Percentiles rank a stretch among this genome's conserved stretches.
Conservation (phyloP, 164 flowering plant species). For the Chloranthus sessilifolius region DNA sequence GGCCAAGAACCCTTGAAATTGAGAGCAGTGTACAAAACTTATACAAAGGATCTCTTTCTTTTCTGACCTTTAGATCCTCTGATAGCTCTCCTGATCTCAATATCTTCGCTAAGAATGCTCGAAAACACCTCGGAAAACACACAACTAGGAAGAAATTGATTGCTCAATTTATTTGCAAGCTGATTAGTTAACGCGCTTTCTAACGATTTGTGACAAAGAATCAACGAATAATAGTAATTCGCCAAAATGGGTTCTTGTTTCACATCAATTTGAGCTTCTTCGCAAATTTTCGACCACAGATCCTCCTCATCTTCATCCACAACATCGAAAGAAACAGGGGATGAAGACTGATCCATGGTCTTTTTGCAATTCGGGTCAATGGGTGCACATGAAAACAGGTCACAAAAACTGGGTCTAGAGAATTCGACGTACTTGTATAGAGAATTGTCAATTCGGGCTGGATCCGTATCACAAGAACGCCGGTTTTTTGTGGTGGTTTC, state of each 20-base stretch:
- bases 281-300: slow-evolving; percentile 42
- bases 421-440: slow-evolving; percentile 1
- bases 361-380: background rate
- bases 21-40: slow-evolving; percentile 58
- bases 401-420: slow-evolving; percentile 8
- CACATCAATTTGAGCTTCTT: slow-evolving; percentile 46
- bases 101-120: slow-evolving; percentile 28
- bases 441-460: slow-evolving; percentile 3
- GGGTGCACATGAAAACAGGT: background rate
- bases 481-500: background rate
- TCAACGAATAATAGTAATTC: slow-evolving; percentile 30
- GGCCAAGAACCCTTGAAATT: slow-evolving; percentile 78
- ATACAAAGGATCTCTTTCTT: slow-evolving; percentile 73
- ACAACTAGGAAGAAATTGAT: slow-evolving; percentile 25
- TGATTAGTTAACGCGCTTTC: slow-evolving; percentile 54
- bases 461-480: background rate
- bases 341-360: background rate
- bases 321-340: background rate
- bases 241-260: slow-evolving; percentile 56
- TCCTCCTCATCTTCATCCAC: slow-evolving; percentile 16
- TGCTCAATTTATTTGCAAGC: slow-evolving; percentile 38
- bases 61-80: slow-evolving; percentile 54
- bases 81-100: slow-evolving; percentile 31
- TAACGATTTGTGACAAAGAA: slow-evolving; percentile 41
- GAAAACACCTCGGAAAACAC: slow-evolving; percentile 45